These are phyloP conservation scores for Knoxia roxburghii DNA, from an alignment of 257 asterid species.

Conservation along the genomic window DNA sequence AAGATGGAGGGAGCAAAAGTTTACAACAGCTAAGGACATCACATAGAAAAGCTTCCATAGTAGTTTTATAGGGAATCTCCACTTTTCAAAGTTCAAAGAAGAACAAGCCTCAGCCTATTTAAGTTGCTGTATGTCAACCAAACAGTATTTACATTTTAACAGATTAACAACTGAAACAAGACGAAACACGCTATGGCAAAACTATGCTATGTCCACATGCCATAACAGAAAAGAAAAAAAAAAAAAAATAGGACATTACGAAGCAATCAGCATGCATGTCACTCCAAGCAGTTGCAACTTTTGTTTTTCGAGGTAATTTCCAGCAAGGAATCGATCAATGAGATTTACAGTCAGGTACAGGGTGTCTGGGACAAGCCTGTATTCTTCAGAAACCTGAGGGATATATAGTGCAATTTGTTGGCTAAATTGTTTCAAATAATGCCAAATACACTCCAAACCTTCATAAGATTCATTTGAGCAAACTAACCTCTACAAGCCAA, in stretches of 20 bases:
- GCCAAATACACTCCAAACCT: not conserved
- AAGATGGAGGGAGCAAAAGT: constrained; percentile 6
- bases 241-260: constrained; percentile 49
- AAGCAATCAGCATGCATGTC: constrained; percentile 97
- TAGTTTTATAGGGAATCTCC: not conserved
- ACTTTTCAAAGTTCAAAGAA: not conserved
- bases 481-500: constrained; percentile 98
- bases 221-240: not conserved
- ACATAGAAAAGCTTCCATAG: not conserved
- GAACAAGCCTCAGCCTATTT: not conserved
- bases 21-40: not conserved
- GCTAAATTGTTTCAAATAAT: not conserved
- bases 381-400: constrained; percentile 90
- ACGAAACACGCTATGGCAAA: not conserved
- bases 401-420: constrained; percentile 11
- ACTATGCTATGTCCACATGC: not conserved
- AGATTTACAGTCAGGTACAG: constrained; percentile 96
- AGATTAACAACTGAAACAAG: not conserved
- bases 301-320: constrained; percentile 68
- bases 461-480: constrained; percentile 7
- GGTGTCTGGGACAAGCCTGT: constrained; percentile 86
- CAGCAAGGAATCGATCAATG: constrained; percentile 80
- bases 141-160: not conserved
- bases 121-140: not conserved
- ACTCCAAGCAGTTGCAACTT: constrained; percentile 94